These are phyloP conservation scores for Colletotrichum caudatum DNA, from an alignment of 2,329 filamentous ascomycete species.

Conservation along the genomic window DNA sequence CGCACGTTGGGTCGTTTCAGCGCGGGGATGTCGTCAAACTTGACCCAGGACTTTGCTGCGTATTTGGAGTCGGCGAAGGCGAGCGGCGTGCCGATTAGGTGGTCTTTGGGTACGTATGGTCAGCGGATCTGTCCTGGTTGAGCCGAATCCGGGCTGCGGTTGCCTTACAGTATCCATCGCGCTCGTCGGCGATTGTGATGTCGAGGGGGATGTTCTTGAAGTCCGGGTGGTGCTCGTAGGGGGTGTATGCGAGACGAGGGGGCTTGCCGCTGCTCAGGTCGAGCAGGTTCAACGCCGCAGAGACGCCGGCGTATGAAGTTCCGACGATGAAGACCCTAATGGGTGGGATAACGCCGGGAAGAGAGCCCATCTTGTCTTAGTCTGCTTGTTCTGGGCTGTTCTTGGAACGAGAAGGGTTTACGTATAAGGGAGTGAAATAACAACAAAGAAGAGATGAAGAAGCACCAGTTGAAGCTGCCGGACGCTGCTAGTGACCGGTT, in stretches of 20 bases:
- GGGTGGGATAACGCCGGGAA: conserved; percentile 46
- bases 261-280: conserved; percentile 71
- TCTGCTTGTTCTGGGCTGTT: conserved; percentile 3
- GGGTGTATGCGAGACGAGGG: conserved; percentile 58
- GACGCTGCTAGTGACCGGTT: conserved; percentile 18
- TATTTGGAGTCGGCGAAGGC: conserved; percentile 74
- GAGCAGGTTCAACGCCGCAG: conserved; percentile 74
- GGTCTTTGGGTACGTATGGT: conserved; percentile 61
- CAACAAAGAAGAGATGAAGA: neutral
- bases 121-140: conserved; percentile 21
- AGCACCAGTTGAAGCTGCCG: conserved; percentile 12
- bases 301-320: conserved; percentile 79
- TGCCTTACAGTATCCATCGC: conserved; percentile 83
- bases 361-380: conserved; percentile 42
- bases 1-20: conserved; percentile 72
- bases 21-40: conserved; percentile 74
- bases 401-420: neutral
- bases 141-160: neutral
- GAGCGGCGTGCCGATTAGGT: conserved; percentile 81
- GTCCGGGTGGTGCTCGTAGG: conserved; percentile 55
- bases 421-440: neutral
- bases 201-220: conserved; percentile 68
- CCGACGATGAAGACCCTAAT: conserved; percentile 75
- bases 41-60: conserved; percentile 77
- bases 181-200: conserved; percentile 80